Conservation (phyloP, 495 filamentous ascomycete species). For the Talaromyces thailandensis region DNA sequence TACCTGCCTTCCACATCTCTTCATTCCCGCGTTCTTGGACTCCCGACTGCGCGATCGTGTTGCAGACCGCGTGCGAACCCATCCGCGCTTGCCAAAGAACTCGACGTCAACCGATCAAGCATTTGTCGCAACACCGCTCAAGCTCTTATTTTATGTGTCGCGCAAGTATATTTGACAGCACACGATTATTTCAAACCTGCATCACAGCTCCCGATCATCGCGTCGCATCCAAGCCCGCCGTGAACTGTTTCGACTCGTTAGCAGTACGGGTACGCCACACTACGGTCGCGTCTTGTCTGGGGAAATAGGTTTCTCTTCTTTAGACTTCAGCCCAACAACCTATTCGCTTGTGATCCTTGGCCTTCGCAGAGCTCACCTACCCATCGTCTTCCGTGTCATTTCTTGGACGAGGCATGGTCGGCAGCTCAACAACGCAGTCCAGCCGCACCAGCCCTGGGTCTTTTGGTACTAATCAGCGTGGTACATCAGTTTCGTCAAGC, state of each 20-base stretch:
- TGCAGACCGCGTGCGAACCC: neutral
- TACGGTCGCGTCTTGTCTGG: neutral
- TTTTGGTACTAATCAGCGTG: constrained; percentile 36
- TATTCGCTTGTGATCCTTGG: neutral
- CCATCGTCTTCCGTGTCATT: neutral
- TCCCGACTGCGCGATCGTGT: neutral
- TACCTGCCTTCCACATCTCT: neutral
- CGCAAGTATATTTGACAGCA: neutral
- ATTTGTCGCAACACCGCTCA: neutral
- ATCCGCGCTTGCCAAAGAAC: neutral
- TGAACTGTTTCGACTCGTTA: neutral
- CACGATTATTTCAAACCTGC: neutral
- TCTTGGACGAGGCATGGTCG: constrained; percentile 34
- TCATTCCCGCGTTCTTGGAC: neutral
- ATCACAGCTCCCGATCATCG: neutral
- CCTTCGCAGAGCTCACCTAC: neutral
- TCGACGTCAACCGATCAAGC: neutral
- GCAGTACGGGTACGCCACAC: neutral
- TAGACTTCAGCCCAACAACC: neutral
- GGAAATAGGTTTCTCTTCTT: neutral
- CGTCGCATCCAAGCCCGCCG: neutral
- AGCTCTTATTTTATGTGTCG: neutral
- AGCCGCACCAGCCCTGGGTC: constrained; percentile 42
- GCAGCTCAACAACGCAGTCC: constrained; percentile 35
- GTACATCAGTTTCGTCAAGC: constrained; percentile 37